Base-by-base conservation (phyloP, 148 eudicot genomes). In the Dianthus caryophyllus region DNA sequence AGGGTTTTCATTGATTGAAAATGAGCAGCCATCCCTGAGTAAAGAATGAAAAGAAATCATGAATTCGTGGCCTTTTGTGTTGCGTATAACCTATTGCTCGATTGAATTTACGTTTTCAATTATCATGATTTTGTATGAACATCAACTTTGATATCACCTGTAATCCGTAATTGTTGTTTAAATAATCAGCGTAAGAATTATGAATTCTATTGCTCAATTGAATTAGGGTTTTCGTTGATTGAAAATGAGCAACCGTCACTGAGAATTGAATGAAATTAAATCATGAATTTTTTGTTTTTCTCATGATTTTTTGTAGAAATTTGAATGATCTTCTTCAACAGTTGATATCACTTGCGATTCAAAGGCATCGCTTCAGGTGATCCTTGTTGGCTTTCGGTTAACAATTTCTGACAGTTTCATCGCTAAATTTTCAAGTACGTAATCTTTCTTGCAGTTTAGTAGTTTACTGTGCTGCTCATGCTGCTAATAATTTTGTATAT, bases 341-440 rank as follows among this genome's bases (percentile, higher is more conserved):
- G 96, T 72, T 86, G 49, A 88, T 88, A 65, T 73, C 79, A 33
- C 75, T 76, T 41, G 84, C 96, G 56, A 69, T 82, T 60, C 88
- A 76, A 73, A 62, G 96, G 65, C 86, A 91, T 54, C 85, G 91
- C 39, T 70, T 79, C 84, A 16, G 84, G 68, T 18, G 80, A 78
- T 47, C 79, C 82, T 12, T 84, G 87, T 68, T 75, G 90, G 29
- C 68, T 88, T 8, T 84, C 96, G 4, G 82, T 86, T 10, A 22
- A 73, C 48, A n/a, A n/a, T n/a, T 18, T 88, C 33, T 77, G 75
- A 70, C 74, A 27, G 29, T 22, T 8, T 31, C 79, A n/a, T 49
- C 47, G 59, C 75, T 68, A 75, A 44, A 65, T 74, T n/a, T n/a
- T n/a, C n/a, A n/a, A n/a, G n/a, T 77, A 79, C 5, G 10, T 2